phyloP scores from a whole-genome alignment of 2,329 filamentous ascomycete genomes.

The Hypocrella siamensis region DNA sequence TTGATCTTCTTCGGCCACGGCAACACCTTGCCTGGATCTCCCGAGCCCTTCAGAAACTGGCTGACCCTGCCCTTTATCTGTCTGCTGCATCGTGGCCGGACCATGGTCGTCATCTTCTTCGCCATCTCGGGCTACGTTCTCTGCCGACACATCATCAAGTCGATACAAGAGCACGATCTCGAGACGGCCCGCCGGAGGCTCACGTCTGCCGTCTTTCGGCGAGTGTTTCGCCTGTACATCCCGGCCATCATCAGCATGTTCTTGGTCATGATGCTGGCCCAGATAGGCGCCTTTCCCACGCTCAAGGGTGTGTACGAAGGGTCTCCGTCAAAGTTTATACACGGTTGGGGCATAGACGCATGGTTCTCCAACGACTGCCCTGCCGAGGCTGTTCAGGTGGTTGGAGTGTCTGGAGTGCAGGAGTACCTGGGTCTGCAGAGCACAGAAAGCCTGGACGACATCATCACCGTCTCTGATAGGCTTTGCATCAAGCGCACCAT shows the following conservation, averaged over 20 bases:
- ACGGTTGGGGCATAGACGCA: conserved; percentile 5
- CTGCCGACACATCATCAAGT: conserved; percentile 19
- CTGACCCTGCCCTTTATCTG: conserved; percentile 22
- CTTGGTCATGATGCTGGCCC: conserved; percentile 20
- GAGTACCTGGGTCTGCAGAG: not conserved
- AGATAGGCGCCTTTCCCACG: conserved; percentile 19
- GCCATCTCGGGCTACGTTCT: conserved; percentile 27
- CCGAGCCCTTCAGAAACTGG: conserved; percentile 17
- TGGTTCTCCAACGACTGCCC: not conserved
- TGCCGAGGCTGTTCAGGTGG: not conserved
- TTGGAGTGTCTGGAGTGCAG: not conserved
- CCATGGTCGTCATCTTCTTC: conserved; percentile 28
- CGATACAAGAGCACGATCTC: conserved; percentile 19
- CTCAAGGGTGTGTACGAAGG: conserved; percentile 20
- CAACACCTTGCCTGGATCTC: conserved; percentile 17
- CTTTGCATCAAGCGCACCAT: not conserved
- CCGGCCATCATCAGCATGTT: conserved; percentile 25
- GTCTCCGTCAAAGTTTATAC: conserved; percentile 22
- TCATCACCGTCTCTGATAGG: not conserved
- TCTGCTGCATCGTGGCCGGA: conserved; percentile 21
- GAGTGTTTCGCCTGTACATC: conserved; percentile 22
- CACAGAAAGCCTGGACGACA: not conserved
- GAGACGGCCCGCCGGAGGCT: conserved; percentile 20
- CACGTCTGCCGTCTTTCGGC: conserved; percentile 20
- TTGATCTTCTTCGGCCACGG: conserved; percentile 24